A percentile compares a stretch with the other conserved stretches of the same genome.
These are phyloP conservation scores for Ogataea degrootiae DNA, from an alignment of 805 yeast species.

Conservation along the genomic window DNA sequence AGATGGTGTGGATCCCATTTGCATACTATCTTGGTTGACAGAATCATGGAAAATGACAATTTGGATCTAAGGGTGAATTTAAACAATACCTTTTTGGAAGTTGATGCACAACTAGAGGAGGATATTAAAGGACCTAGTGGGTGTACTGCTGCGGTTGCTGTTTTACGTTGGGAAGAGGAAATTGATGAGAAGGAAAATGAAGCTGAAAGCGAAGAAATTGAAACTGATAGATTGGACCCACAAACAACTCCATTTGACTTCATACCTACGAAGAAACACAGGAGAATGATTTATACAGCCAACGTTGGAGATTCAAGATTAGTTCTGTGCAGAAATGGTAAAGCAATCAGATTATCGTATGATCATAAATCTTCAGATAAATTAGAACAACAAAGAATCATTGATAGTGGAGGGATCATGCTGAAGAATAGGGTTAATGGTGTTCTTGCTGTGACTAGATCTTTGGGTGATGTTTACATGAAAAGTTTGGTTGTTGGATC, in stretches of 20 bases:
- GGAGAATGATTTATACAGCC: slow-evolving; percentile 82
- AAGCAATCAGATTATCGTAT: slow-evolving; percentile 75
- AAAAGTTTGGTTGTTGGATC: slow-evolving; percentile 83
- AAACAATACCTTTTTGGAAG: slow-evolving; percentile 64
- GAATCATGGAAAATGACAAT: slow-evolving; percentile 42
- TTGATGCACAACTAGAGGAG: slow-evolving; percentile 63
- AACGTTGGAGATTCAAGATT: slow-evolving; percentile 93
- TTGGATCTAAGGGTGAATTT: slow-evolving; percentile 61
- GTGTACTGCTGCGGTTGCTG: slow-evolving; percentile 92
- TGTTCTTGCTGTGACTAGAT: slow-evolving; percentile 88
- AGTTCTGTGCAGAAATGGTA: slow-evolving; percentile 69
- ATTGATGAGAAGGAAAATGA: slow-evolving; percentile 11
- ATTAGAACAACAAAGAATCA: slow-evolving; percentile 70
- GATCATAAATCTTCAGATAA: slow-evolving; percentile 91
- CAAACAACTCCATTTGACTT: slow-evolving; percentile 39
- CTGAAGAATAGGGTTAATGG: slow-evolving; percentile 93
- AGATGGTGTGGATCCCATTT: slow-evolving; percentile 90
- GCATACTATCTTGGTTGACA: slow-evolving; percentile 63
- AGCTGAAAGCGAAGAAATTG: background rate
- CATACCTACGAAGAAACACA: slow-evolving; percentile 44
- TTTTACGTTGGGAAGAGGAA: slow-evolving; percentile 73
- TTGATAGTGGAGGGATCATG: slow-evolving; percentile 77
- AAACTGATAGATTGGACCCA: slow-evolving; percentile 8
- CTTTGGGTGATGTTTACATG: slow-evolving; percentile 91
- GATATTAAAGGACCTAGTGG: slow-evolving; percentile 75